Conservation (phyloP, 345 rosid species). For the Euphorbia lathyris region DNA sequence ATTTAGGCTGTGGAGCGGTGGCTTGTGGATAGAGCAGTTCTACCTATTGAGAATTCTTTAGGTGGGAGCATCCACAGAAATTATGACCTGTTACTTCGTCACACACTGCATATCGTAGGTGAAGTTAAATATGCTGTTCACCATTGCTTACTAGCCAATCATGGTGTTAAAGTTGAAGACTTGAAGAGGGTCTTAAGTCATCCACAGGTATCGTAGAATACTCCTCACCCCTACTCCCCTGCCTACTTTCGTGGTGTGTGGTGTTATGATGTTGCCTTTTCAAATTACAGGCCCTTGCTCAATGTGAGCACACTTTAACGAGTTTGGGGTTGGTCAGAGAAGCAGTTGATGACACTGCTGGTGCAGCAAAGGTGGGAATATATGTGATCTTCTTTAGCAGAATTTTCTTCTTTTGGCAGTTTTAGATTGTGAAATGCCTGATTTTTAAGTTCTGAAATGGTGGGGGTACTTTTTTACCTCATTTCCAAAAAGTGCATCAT, state of each 20-base stretch:
- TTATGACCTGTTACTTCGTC: slow-evolving; percentile 88
- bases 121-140: slow-evolving; percentile 89
- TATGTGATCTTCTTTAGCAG: slow-evolving; percentile 1
- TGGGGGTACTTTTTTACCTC: neutral
- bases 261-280: neutral
- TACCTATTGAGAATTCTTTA: slow-evolving; percentile 93
- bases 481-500: neutral
- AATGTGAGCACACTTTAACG: slow-evolving; percentile 87
- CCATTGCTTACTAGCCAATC: slow-evolving; percentile 91
- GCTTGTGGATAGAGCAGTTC: slow-evolving; percentile 94
- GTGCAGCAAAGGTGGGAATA: slow-evolving; percentile 84
- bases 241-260: slow-evolving; percentile 5
- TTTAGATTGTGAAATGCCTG: neutral
- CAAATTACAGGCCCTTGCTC: slow-evolving; percentile 83
- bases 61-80: slow-evolving; percentile 99
- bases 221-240: neutral
- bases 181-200: slow-evolving; percentile 91
- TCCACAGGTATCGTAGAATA: slow-evolving; percentile 64
- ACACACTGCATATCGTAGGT: slow-evolving; percentile 91
- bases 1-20: slow-evolving; percentile 78
- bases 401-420: neutral
- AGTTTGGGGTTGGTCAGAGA: slow-evolving; percentile 77
- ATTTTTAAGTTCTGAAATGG: neutral
- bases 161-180: slow-evolving; percentile 72
- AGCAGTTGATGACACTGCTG: slow-evolving; percentile 95